phyloP scores from a whole-genome alignment of 75 land plant species.

The Picea glauca region DNA sequence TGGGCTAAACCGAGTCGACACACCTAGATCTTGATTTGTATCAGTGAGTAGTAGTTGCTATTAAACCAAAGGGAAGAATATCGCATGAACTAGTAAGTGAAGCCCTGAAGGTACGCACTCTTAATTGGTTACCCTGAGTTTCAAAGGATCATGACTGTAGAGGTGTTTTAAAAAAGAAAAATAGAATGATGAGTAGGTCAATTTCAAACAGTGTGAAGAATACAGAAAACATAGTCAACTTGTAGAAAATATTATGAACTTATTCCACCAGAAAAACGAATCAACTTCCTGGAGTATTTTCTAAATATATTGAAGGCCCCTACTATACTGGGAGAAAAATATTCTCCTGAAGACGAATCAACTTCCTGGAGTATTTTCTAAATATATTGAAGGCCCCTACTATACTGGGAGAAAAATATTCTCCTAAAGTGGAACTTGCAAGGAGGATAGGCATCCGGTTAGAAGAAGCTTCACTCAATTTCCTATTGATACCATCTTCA shows the following conservation, averaged over 20 bases:
- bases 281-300: constrained; percentile 58
- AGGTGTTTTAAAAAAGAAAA: constrained; percentile 16
- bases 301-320: constrained; percentile 59
- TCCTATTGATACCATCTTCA: constrained; percentile 55
- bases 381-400: constrained; percentile 58
- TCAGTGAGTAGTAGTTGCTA: constrained; percentile 45
- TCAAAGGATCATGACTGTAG: constrained; percentile 20
- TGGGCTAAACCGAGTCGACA: no score
- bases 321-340: constrained; percentile 35
- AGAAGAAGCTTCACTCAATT: constrained; percentile 60
- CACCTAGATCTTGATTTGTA: constrained; percentile 61
- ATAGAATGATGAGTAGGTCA: no score
- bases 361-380: constrained; percentile 58
- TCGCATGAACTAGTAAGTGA: constrained; percentile 42
- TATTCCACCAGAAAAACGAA: constrained; percentile 58
- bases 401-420: constrained; percentile 35
- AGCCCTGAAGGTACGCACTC: constrained; percentile 51
- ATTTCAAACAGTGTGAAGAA: constrained; percentile 36
- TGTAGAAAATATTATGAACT: constrained; percentile 53
- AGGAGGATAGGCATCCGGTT: constrained; percentile 56
- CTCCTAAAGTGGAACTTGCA: constrained; percentile 53
- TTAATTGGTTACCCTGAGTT: constrained; percentile 56
- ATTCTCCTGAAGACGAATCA: constrained; percentile 32
- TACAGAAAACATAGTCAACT: constrained; percentile 43
- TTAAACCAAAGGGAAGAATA: constrained; percentile 48